These are phyloP conservation scores for Lasiodiplodia sp. DNA, from an alignment of 2,329 filamentous ascomycete species.

Conservation along the genomic window DNA sequence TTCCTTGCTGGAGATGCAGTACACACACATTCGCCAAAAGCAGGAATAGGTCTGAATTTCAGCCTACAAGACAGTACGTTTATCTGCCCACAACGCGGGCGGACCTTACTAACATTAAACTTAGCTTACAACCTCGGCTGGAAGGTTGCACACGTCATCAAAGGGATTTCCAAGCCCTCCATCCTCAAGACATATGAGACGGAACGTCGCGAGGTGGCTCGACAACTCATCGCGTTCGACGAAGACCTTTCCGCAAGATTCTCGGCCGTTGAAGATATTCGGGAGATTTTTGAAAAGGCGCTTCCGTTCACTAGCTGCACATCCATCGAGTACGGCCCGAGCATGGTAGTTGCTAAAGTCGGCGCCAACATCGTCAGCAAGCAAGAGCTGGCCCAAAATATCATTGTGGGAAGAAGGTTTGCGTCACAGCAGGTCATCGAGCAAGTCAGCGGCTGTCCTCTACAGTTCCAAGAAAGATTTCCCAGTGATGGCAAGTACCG, in stretches of 20 bases:
- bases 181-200: slow-evolving; percentile 61
- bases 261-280: slow-evolving; percentile 67
- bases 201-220: slow-evolving; percentile 66
- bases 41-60: slow-evolving; percentile 75
- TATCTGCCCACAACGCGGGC: not conserved
- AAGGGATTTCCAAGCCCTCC: slow-evolving; percentile 46
- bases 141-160: slow-evolving; percentile 61
- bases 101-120: not conserved
- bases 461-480: slow-evolving; percentile 60
- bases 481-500: slow-evolving; percentile 65
- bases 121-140: slow-evolving; percentile 62
- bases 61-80: slow-evolving; percentile 66
- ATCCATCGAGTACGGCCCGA: slow-evolving; percentile 65
- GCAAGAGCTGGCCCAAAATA: not conserved
- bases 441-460: not conserved
- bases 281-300: slow-evolving; percentile 65
- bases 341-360: slow-evolving; percentile 55
- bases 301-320: slow-evolving; percentile 66
- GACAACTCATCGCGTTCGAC: slow-evolving; percentile 67
- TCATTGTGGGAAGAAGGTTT: not conserved
- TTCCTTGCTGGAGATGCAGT: slow-evolving; percentile 75
- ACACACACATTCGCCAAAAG: slow-evolving; percentile 65
- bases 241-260: slow-evolving; percentile 56
- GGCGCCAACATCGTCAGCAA: slow-evolving; percentile 39
- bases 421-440: not conserved